Evolutionary conservation across 1,284 basidiomycete genomes (phyloP), one percentile per base, ranked within the genome.

Genomic region (Trichosporon sp.): DNA sequence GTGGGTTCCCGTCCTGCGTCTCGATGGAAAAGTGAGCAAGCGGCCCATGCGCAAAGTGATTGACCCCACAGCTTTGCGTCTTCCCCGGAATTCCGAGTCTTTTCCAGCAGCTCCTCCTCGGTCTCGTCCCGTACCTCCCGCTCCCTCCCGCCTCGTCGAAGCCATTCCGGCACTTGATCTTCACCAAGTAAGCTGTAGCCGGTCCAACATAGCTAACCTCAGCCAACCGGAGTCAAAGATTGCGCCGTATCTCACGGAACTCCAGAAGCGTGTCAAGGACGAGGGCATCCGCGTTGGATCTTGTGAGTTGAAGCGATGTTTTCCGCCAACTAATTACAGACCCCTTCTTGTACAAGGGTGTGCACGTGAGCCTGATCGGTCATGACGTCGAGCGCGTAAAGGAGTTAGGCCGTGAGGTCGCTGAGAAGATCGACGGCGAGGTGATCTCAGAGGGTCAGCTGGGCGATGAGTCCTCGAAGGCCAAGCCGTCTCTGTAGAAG

Each of bases 1-100:
- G 33, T 95, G 92, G 92, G 92, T 95, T 73, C 92, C 92, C 21
- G 90, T 95, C 1, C 86, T 93, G 1, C 84, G 92, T 21, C 83
- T 95, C 9, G 85, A 85, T 68, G 89, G 89, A 16, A 94, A 90
- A 70, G 79, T 80, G 63, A 46, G 74, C 70, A 23, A 4, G 10
- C n/a, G n/a, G n/a, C 27, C n/a, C 11, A 27, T 9, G 9, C 23
- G 27, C 19, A 11, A 7, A 4, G 29, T 4, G 27, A 16, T 63
- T 67, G 49, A 67, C 44, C 4, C n/a, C 29, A 14, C 64, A 80
- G 81, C 83, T 95, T 3, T 95, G 90, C 78, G 83, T 95, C 23
- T 88, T 95, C 78, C 93, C 93, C 0, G 93, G 92, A n/a, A 92
- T 95, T 60, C 93, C 93, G 0, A 82, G 84, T 0, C 83, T 95